These are phyloP conservation scores for Dendrothele bispora DNA, from an alignment of 768 basidiomycete species.

Conservation along the genomic window DNA sequence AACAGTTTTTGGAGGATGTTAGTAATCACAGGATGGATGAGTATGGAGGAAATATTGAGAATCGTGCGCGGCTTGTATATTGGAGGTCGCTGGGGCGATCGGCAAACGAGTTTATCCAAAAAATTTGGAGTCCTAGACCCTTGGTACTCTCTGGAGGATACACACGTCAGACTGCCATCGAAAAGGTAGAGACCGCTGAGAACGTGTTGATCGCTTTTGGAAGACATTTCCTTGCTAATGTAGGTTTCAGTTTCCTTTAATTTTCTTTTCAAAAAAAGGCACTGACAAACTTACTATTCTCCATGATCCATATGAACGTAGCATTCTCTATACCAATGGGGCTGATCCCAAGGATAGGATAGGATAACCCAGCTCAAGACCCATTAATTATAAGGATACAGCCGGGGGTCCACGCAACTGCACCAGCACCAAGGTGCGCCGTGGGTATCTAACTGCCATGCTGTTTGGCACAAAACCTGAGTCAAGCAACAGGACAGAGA, in stretches of 20 bases:
- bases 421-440: too few relatives aligned
- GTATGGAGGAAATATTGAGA: slow-evolving; percentile 53
- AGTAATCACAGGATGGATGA: slow-evolving; percentile 46
- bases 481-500: too few relatives aligned
- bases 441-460: too few relatives aligned
- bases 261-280: too few relatives aligned
- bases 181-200: slow-evolving; percentile 25
- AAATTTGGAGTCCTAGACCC: slow-evolving; percentile 33
- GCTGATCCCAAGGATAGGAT: too few relatives aligned
- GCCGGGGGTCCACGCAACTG: too few relatives aligned
- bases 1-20: slow-evolving; percentile 40
- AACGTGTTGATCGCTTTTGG: slow-evolving; percentile 36
- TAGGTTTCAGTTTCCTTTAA: slow-evolving; percentile 28
- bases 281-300: too few relatives aligned
- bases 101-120: slow-evolving; percentile 34
- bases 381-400: too few relatives aligned
- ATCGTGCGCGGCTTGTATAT: slow-evolving; percentile 43
- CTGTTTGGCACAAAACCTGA: too few relatives aligned
- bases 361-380: too few relatives aligned
- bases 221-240: slow-evolving; percentile 36
- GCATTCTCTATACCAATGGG: too few relatives aligned
- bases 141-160: slow-evolving; percentile 38
- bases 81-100: slow-evolving; percentile 45
- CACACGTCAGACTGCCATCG: slow-evolving; percentile 28
- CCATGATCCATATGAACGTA: too few relatives aligned